phyloP scores from a whole-genome alignment of 768 basidiomycete species.

The Mycena kentingensis region DNA sequence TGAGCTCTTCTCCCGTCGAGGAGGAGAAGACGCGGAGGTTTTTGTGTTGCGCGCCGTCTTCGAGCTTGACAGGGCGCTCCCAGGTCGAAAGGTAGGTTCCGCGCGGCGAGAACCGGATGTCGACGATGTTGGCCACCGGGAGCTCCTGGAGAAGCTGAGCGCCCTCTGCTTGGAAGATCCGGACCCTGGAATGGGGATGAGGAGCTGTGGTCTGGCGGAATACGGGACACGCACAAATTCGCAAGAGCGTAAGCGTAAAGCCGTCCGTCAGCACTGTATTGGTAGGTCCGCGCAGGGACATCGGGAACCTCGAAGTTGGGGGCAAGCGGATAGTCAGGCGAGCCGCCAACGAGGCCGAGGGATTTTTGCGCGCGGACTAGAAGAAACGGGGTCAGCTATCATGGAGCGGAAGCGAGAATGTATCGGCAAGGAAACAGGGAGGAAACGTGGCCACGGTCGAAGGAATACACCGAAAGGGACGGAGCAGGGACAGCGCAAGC shows the following conservation, averaged over 20 bases:
- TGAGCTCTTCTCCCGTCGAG: constrained; percentile 83
- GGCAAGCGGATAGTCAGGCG: constrained; percentile 71
- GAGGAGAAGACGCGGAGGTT: constrained; percentile 91
- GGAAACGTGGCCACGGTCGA: constrained; percentile 18
- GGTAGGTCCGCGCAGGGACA: constrained; percentile 70
- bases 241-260: constrained; percentile 85
- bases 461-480: constrained; percentile 12
- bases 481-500: neutral
- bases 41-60: constrained; percentile 89
- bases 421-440: constrained; percentile 9
- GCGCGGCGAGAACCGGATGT: constrained; percentile 89
- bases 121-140: constrained; percentile 71
- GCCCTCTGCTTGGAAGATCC: constrained; percentile 74
- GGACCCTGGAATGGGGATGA: constrained; percentile 55
- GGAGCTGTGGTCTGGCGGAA: constrained; percentile 15
- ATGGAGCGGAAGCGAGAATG: constrained; percentile 1
- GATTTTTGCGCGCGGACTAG: constrained; percentile 94
- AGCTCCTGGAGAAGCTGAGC: constrained; percentile 77
- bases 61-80: constrained; percentile 91
- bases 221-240: constrained; percentile 55
- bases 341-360: constrained; percentile 80
- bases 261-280: constrained; percentile 86
- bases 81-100: constrained; percentile 94
- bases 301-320: constrained; percentile 68
- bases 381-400: constrained; percentile 23